Conservation (phyloP, 306 rosid species). For the Medicago ruthenica region DNA sequence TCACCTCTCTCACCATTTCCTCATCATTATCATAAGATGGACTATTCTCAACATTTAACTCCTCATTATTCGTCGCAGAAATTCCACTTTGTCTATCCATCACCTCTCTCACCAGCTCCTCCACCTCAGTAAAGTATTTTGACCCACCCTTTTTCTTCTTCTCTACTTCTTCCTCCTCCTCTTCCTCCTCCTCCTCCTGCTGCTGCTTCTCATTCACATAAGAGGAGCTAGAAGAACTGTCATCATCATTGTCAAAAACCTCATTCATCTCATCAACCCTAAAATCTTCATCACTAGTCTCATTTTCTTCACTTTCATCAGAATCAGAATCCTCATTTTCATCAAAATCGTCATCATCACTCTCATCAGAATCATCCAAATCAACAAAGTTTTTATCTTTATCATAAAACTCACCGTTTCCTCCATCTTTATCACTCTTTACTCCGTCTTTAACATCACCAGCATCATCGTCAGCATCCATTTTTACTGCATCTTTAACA, state of each 20-base stretch:
- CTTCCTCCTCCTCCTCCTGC: background rate
- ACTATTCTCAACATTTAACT: background rate
- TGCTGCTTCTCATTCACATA: background rate
- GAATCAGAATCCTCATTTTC: too few relatives aligned
- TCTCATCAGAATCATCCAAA: background rate
- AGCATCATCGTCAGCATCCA: too few relatives aligned
- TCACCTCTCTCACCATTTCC: too few relatives aligned
- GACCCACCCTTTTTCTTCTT: background rate
- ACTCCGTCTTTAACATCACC: too few relatives aligned
- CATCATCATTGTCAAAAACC: background rate
- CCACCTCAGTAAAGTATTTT: background rate
- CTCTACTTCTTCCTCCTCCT: background rate
- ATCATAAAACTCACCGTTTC: too few relatives aligned
- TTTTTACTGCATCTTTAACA: too few relatives aligned
- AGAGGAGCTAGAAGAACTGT: background rate
- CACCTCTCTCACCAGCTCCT: background rate
- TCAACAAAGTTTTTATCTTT: too few relatives aligned
- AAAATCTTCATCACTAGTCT: conserved; percentile 5
- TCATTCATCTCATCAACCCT: background rate
- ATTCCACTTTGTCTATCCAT: too few relatives aligned
- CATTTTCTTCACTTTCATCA: background rate
- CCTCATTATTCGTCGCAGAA: background rate
- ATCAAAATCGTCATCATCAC: background rate
- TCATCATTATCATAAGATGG: too few relatives aligned
- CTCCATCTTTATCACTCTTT: too few relatives aligned